phyloP scores from a whole-genome alignment of 2,329 filamentous ascomycete genomes.

The Biscogniauxia mediterranea region DNA sequence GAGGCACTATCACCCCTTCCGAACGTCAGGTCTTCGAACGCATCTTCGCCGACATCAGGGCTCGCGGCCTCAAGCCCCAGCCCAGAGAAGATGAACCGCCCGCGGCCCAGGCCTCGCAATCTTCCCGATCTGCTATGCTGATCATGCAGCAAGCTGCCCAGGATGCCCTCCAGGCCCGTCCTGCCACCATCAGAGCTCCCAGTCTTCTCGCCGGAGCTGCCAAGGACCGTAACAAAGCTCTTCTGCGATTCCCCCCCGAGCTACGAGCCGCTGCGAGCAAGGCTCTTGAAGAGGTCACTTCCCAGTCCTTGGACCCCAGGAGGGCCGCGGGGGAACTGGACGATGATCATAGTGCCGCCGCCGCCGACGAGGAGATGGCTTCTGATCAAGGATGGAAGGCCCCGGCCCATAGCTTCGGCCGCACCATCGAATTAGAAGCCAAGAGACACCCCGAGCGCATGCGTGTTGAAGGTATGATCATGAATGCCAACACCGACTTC shows the following conservation, averaged over 20 bases:
- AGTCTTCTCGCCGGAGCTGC: constrained; percentile 22
- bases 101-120: constrained; percentile 2
- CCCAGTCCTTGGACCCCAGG: constrained; percentile 4
- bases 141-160: constrained; percentile 31
- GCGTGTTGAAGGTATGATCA: constrained; percentile 55
- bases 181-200: constrained; percentile 18
- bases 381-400: constrained; percentile 22
- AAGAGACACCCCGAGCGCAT: constrained; percentile 45
- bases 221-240: constrained; percentile 34
- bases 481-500: constrained; percentile 55
- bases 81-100: constrained; percentile 8
- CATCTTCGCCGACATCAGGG: constrained; percentile 59
- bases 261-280: constrained; percentile 39
- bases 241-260: constrained; percentile 40
- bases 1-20: constrained; percentile 53
- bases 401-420: constrained; percentile 20
- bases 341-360: background rate
- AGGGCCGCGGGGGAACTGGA: background rate
- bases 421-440: constrained; percentile 37
- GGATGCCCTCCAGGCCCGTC: constrained; percentile 21
- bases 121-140: constrained; percentile 24
- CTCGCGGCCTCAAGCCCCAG: constrained; percentile 29
- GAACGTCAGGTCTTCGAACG: constrained; percentile 51
- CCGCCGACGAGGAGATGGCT: constrained; percentile 3
- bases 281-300: constrained; percentile 33